Evolutionary conservation across 305 asterid species (phyloP).

Genomic region (Rubia tinctorum): DNA sequence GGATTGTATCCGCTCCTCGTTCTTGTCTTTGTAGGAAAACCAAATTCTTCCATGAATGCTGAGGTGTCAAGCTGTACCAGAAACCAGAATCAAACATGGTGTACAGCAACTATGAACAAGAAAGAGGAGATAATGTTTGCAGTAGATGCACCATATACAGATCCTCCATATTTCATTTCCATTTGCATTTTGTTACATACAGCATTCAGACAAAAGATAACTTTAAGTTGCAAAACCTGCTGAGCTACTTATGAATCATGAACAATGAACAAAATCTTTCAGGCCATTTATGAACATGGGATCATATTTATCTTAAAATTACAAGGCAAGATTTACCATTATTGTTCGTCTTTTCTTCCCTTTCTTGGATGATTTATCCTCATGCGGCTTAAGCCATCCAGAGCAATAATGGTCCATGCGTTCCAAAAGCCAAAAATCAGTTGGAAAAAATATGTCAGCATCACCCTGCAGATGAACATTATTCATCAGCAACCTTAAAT

Average conservation of each 20-base stretch:
- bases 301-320: constrained; percentile 11
- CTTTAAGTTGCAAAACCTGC: not conserved
- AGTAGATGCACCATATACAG: not conserved
- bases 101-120: not conserved
- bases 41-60: constrained; percentile 94
- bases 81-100: not conserved
- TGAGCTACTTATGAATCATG: not conserved
- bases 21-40: constrained; percentile 89
- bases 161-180: not conserved
- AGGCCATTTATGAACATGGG: not conserved
- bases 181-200: not conserved
- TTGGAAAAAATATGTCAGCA: constrained; percentile 96
- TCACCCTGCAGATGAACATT: constrained; percentile 61
- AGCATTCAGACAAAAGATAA: not conserved
- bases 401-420: constrained; percentile 86
- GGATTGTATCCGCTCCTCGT: constrained; percentile 97
- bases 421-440: constrained; percentile 91
- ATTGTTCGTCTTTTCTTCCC: constrained; percentile 94
- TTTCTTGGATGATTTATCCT: constrained; percentile 43
- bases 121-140: constrained; percentile 5
- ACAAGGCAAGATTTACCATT: constrained; percentile 44
- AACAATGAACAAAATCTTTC: not conserved
- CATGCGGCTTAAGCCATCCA: constrained; percentile 57
- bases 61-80: constrained; percentile 76
- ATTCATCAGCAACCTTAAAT: not conserved